These are phyloP conservation scores for Claviceps sp. DNA, from an alignment of 2,329 filamentous ascomycete genomes.

Conservation along the genomic window DNA sequence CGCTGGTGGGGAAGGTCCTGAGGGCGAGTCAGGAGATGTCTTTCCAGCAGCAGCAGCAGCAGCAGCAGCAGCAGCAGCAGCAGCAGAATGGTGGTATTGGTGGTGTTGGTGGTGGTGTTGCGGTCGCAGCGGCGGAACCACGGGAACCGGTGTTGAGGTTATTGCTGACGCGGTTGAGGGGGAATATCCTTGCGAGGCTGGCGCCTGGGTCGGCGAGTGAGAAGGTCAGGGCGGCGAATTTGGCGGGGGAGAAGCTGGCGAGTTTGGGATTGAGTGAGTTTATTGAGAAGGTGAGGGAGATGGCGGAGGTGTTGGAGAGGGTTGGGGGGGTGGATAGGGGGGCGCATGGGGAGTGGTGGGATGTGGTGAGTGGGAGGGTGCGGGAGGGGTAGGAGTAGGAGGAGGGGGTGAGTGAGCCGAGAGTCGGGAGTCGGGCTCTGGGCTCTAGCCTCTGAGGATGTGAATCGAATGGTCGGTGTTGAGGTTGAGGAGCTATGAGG, in stretches of 20 bases:
- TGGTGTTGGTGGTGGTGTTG: neutral
- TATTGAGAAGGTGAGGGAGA: constrained; percentile 51
- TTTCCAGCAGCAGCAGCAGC: constrained; percentile 8
- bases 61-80: neutral
- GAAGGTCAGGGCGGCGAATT: constrained; percentile 55
- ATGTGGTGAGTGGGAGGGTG: constrained; percentile 46
- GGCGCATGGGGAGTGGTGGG: constrained; percentile 58
- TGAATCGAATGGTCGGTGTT: too few species aligned
- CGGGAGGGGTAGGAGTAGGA: constrained; percentile 23
- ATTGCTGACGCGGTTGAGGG: constrained; percentile 52
- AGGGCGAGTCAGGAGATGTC: constrained; percentile 34
- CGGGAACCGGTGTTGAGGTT: constrained; percentile 49
- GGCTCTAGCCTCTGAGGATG: too few species aligned
- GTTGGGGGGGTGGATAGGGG: constrained; percentile 55
- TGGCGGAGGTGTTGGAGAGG: constrained; percentile 54
- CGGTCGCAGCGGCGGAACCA: constrained; percentile 20
- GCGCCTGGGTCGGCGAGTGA: constrained; percentile 55
- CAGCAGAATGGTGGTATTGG: too few species aligned
- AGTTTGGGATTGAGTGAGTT: constrained; percentile 61
- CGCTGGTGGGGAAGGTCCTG: constrained; percentile 43
- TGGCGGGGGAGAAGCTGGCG: constrained; percentile 55
- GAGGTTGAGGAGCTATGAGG: too few species aligned
- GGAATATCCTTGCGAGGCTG: constrained; percentile 52
- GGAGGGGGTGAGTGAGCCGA: too few species aligned
- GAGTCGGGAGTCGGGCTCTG: too few species aligned